phyloP scores from a whole-genome alignment of 2,329 filamentous ascomycete species.

The Diaporthe caulivora region DNA sequence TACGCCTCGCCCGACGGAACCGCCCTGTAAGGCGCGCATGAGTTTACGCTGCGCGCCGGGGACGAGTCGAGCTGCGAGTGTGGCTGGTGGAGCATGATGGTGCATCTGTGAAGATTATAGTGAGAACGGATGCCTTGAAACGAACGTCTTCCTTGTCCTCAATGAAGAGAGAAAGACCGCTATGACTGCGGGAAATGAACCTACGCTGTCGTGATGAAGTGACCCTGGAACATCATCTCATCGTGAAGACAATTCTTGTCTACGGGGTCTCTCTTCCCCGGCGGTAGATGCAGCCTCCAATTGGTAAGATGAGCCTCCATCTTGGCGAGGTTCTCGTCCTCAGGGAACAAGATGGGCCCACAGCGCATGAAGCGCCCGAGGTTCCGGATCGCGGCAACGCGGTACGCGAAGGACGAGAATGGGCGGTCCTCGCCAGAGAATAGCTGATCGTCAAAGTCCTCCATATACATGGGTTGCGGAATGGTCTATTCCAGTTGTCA shows the following conservation, averaged over 20 bases:
- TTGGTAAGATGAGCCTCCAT: constrained; percentile 71
- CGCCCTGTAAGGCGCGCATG: constrained; percentile 72
- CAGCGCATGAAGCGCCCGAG: constrained; percentile 80
- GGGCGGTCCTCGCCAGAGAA: constrained; percentile 77
- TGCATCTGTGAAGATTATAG: constrained; percentile 56
- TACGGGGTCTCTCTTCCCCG: constrained; percentile 77
- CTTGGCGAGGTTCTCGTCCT: constrained; percentile 64
- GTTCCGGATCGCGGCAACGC: constrained; percentile 84
- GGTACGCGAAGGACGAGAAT: constrained; percentile 89
- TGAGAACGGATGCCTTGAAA: constrained; percentile 41
- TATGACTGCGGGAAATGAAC: constrained; percentile 41
- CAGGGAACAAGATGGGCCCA: constrained; percentile 62
- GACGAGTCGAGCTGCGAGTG: constrained; percentile 79
- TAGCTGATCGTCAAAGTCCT: constrained; percentile 81
- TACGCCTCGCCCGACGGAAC: constrained; percentile 64
- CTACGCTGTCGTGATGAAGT: constrained; percentile 78
- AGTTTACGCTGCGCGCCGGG: constrained; percentile 69
- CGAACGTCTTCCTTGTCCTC: constrained; percentile 44
- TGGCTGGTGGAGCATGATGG: constrained; percentile 84
- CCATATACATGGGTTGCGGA: constrained; percentile 71
- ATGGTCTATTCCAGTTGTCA: constrained; percentile 59
- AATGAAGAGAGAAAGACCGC: constrained; percentile 11
- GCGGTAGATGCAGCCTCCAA: constrained; percentile 84
- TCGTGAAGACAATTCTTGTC: constrained; percentile 79
- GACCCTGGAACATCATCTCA: constrained; percentile 92